These are phyloP conservation scores for Candida hispaniensis DNA, from an alignment of 805 yeast species.

Conservation along the genomic window DNA sequence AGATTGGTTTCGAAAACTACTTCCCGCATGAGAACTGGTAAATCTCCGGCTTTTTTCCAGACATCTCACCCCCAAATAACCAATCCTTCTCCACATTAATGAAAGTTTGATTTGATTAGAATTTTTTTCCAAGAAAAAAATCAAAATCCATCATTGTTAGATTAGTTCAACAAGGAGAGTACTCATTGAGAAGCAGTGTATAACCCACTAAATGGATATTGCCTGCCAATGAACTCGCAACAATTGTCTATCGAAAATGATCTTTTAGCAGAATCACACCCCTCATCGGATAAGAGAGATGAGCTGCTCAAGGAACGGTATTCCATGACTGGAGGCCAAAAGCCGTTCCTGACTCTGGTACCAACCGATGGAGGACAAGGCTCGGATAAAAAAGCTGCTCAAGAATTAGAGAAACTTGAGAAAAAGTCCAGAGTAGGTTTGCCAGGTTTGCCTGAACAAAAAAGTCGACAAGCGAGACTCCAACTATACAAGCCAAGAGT, in stretches of 20 bases:
- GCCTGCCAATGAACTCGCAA: constrained; percentile 14
- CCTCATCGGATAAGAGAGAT: constrained; percentile 23
- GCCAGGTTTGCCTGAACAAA: constrained; percentile 1
- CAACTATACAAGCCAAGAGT: constrained; percentile 6
- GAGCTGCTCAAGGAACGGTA: constrained; percentile 32
- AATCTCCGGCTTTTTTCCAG: too few species aligned
- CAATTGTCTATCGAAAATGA: constrained; percentile 10
- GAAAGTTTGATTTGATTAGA: too few species aligned
- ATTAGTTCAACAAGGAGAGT: too few species aligned
- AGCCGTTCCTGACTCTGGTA: constrained; percentile 27
- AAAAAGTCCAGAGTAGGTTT: constrained; percentile 21
- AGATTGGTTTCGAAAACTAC: too few species aligned
- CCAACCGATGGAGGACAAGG: constrained; percentile 1
- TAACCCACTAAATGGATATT: too few species aligned
- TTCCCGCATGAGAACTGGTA: too few species aligned
- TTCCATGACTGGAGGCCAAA: constrained; percentile 29
- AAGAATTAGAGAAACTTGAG: constrained; percentile 22
- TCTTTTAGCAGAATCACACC: constrained; percentile 3
- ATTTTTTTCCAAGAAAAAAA: too few species aligned
- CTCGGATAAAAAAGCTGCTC: constrained; percentile 19
- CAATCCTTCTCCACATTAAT: too few species aligned
- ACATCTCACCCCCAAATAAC: too few species aligned
- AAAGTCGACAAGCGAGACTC: background rate
- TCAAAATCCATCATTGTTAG: too few species aligned
- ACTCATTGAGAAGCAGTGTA: too few species aligned